Evolutionary conservation across 106 monocot genomes (phyloP), one percentile per base, ranked within the genome.

Genomic region (Dendrobium nobile): DNA sequence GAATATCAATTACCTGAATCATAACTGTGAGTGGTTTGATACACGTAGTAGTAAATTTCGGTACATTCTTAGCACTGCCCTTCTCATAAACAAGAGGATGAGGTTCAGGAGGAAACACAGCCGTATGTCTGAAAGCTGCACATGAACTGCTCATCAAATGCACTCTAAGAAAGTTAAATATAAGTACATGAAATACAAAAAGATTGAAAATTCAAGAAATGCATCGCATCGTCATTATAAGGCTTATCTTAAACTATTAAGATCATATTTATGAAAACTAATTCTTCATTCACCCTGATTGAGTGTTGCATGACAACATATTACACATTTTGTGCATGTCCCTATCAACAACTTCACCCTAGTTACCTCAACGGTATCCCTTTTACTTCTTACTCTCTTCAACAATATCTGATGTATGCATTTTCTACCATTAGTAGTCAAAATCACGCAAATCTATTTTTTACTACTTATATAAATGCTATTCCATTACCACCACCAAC

Each of bases 101-200:
- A 79, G 98, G 98, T 72, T 85, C 87, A 79, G 94, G 95, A 84
- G 98, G 98, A 77, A 91, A 91, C 56, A 98, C 92, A 80, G 94
- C 88, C 28, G 88, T 89, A 40, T 86, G 75, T 56, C 98, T 91
- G 59, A 95, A 95, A 48, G 92, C 97, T 94, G 84, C 44, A 76
- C 67, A 65, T 6, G 77, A 9, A 13, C 41, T 47, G 27, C 11
- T 7, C 75, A 75, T 41, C 73, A 73, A 68, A 31, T 68, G 27
- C 28, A 40, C 72, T 40, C 10, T 72, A 40, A 13, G 72, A 74
- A 19, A 33, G 17, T 37, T 70, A 37, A 70, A 70, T 37, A 70
- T 8, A 37, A 33, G 37, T 70, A 70, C 3, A 70, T 70, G 15
- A 37, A 28, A 70, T 70, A 10, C 2, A 68, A 31, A 68, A 10